Evolutionary conservation across 345 rosid species (phyloP).

Genomic region (Aquilaria yunnanensis): DNA sequence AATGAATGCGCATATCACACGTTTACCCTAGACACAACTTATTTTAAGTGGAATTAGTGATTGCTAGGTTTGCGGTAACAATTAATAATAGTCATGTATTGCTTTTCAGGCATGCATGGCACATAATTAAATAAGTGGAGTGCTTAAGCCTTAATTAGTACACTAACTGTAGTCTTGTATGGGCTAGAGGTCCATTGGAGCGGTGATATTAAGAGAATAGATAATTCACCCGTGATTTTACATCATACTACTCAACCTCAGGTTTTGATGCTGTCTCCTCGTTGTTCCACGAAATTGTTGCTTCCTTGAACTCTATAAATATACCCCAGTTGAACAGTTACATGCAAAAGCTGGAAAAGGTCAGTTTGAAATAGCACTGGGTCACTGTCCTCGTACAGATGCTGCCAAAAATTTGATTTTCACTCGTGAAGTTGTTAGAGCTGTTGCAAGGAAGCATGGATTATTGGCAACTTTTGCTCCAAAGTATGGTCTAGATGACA

Average conservation of each 20-base stretch:
- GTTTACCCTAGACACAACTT: too few relatives aligned
- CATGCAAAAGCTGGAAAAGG: slow-evolving; percentile 94
- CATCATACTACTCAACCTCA: slow-evolving; percentile 74
- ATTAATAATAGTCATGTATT: too few relatives aligned
- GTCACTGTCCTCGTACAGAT: slow-evolving; percentile 38
- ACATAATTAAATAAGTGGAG: too few relatives aligned
- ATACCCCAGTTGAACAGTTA: slow-evolving; percentile 58
- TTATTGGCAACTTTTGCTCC: slow-evolving; percentile 84
- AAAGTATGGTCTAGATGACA: slow-evolving; percentile 77
- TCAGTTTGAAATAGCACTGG: slow-evolving; percentile 79
- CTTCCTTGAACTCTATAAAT: slow-evolving; percentile 58
- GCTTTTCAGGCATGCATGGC: too few relatives aligned
- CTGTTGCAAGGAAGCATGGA: slow-evolving; percentile 81
- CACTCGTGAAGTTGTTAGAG: slow-evolving; percentile 73
- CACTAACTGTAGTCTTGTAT: too few relatives aligned
- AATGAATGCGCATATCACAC: too few relatives aligned
- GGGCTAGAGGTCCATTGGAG: too few relatives aligned
- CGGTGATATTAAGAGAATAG: too few relatives aligned
- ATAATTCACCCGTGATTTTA: slow-evolving; percentile 26
- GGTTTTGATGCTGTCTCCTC: slow-evolving; percentile 63
- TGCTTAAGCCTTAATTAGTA: too few relatives aligned
- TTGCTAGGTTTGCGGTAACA: too few relatives aligned
- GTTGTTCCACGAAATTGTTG: slow-evolving; percentile 56
- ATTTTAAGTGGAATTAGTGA: too few relatives aligned
- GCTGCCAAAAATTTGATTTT: slow-evolving; percentile 85